Conservation (phyloP, 805 yeast genomes). For the Candida germanica region DNA sequence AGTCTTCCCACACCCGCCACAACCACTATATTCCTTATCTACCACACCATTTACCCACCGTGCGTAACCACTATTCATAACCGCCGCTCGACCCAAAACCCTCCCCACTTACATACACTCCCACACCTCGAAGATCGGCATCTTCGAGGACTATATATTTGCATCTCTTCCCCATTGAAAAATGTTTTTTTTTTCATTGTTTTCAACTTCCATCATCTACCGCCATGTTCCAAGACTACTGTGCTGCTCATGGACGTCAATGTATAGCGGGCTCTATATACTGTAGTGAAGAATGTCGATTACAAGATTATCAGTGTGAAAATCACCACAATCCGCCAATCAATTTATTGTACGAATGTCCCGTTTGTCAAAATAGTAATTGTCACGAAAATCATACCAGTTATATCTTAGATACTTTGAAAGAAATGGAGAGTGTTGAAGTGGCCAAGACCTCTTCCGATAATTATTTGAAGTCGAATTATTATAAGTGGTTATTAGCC, state of each 20-base stretch:
- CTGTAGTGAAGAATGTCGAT: slow-evolving; percentile 19
- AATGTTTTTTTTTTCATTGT: too few relatives aligned
- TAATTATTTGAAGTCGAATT: slow-evolving; percentile 14
- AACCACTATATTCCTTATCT: too few relatives aligned
- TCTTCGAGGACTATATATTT: too few relatives aligned
- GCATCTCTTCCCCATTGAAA: too few relatives aligned
- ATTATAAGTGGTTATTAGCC: slow-evolving; percentile 26
- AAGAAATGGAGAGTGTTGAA: slow-evolving; percentile 1
- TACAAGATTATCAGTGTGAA: slow-evolving; percentile 14
- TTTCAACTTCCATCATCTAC: neutral
- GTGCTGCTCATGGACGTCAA: slow-evolving; percentile 19
- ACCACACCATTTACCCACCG: too few relatives aligned
- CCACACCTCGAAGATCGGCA: too few relatives aligned
- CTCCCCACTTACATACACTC: neutral
- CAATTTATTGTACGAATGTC: slow-evolving; percentile 16
- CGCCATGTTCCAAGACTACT: slow-evolving; percentile 19
- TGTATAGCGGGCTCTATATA: slow-evolving; percentile 19
- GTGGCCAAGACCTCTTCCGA: neutral
- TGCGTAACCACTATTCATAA: too few relatives aligned
- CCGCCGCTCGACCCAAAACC: neutral
- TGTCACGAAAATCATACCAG: slow-evolving; percentile 1
- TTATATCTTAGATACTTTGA: slow-evolving; percentile 4
- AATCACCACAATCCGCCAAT: neutral
- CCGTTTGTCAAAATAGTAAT: slow-evolving; percentile 14
- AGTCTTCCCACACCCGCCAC: too few relatives aligned